Percentiles rank a stretch among this genome's conserved stretches.
Conservation (phyloP, 2,329 filamentous ascomycete genomes). For the Microsporum ferrugineum region DNA sequence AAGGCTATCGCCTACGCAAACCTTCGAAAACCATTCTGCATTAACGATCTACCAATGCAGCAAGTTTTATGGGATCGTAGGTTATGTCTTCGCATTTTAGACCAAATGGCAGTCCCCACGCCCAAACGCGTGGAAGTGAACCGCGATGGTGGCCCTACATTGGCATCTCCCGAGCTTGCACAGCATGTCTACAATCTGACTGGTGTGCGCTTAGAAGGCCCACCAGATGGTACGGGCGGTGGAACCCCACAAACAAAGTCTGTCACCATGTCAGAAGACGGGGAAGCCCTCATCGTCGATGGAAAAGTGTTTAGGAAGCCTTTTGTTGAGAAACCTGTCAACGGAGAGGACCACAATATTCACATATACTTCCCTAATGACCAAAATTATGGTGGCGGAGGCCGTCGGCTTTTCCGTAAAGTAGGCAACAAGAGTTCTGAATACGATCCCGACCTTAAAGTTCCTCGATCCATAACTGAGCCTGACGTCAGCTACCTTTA, state of each 20-base stretch:
- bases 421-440: conserved; percentile 99
- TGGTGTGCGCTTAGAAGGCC: conserved; percentile 61
- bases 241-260: conserved; percentile 47
- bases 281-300: conserved; percentile 79
- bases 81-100: conserved; percentile 75
- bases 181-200: conserved; percentile 71
- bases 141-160: conserved; percentile 73
- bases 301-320: conserved; percentile 73
- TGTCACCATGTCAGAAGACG: conserved; percentile 80
- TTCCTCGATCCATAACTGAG: conserved; percentile 73
- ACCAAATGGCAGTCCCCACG: conserved; percentile 79
- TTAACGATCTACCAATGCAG: conserved; percentile 96
- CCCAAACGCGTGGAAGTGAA: conserved; percentile 83
- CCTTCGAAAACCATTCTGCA: conserved; percentile 86
- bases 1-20: conserved; percentile 95
- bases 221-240: conserved; percentile 54
- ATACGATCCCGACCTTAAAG: conserved; percentile 62
- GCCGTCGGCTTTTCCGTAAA: conserved; percentile 85
- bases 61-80: conserved; percentile 93
- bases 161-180: conserved; percentile 67
- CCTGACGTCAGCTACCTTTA: conserved; percentile 80
- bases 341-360: conserved; percentile 96
- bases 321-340: conserved; percentile 97
- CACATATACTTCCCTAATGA: conserved; percentile 85
- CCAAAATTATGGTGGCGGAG: conserved; percentile 68